Base-by-base conservation (phyloP, 805 yeast genomes). In the Saccharomycopsis olivae region DNA sequence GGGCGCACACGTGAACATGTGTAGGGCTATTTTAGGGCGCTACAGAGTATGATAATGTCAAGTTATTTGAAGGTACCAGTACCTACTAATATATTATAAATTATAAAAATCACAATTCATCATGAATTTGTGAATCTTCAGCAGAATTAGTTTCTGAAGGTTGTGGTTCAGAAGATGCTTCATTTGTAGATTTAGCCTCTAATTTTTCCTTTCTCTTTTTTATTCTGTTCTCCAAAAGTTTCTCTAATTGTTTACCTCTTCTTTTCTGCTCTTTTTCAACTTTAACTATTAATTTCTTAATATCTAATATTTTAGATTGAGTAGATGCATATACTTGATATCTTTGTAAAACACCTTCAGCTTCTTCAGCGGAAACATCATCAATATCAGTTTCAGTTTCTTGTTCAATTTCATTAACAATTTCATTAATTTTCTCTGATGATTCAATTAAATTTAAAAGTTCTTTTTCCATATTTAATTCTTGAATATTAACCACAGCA, bases 391-490 rank as follows among this genome's bases (percentile, higher is more conserved):
- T 18, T 17, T 32, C 35, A 15, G 16, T 32, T 14, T 39, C 19
- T 17, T 32, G 6, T 33, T 40, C 37, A 6, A 37, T 11, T 13
- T 33, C 29, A n/a, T 13, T 21, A 18, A 44, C 38, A 10, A 34
- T 20, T 10, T 16, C 30, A 23, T 35, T 31, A 5, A 43, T 19
- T 13, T 46, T 44, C 18, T 40, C 36, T 27, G 43, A 38, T 6
- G 32, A 14, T 29, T 46, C 44, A 11, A 38, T 24, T 24, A 43
- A 35, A n/a, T 23, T 28, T 9, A 43, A 32, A 9, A 38, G 30
- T 21, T 43, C 43, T 14, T 41, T 46, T 21, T 46, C 49, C 23
- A 46, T 19, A 19, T 44, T 46, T 17, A 46, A 32, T 17, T 46
- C 49, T 20, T 43, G 45, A 6, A 46, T 32, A 17, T 46, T 46